A percentile compares a stretch with the other conserved stretches of the same genome.
phyloP scores from a whole-genome alignment of 2,329 filamentous ascomycete species.

The Plenodomus lindquistii region DNA sequence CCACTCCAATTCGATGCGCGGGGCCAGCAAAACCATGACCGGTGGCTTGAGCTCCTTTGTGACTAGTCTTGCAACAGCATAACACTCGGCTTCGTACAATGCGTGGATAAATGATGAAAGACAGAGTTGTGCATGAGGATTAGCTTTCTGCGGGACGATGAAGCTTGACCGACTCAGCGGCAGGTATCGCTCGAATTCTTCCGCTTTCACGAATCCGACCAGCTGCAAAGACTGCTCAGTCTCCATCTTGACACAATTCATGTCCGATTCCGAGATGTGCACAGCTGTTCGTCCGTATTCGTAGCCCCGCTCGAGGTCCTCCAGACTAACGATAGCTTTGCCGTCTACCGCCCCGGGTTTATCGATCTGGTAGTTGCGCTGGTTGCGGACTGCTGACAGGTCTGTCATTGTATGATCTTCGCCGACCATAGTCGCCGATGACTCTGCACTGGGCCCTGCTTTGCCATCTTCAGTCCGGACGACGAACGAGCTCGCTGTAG shows the following conservation, averaged over 20 bases:
- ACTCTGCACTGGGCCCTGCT: conserved; percentile 57
- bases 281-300: conserved; percentile 92
- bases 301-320: conserved; percentile 89
- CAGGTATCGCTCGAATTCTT: conserved; percentile 82
- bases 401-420: conserved; percentile 41
- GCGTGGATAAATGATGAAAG: conserved; percentile 89
- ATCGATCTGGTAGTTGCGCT: conserved; percentile 79
- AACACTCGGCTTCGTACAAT: conserved; percentile 80
- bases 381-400: conserved; percentile 73
- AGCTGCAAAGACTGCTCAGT: conserved; percentile 76
- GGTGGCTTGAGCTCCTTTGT: conserved; percentile 82
- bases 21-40: conserved; percentile 75
- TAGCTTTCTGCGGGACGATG: conserved; percentile 75
- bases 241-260: conserved; percentile 85
- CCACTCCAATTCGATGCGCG: conserved; percentile 74
- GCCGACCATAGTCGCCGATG: conserved; percentile 54
- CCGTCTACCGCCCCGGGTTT: conserved; percentile 75
- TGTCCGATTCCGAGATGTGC: conserved; percentile 82
- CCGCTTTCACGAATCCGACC: conserved; percentile 78
- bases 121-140: conserved; percentile 80
- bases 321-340: conserved; percentile 78
- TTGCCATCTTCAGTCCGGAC: conserved; percentile 50
- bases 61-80: conserved; percentile 84
- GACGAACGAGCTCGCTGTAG: conserved; percentile 78
- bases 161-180: conserved; percentile 81